Conservation (phyloP, 306 rosid genomes). For the Cucumis cinereus region DNA sequence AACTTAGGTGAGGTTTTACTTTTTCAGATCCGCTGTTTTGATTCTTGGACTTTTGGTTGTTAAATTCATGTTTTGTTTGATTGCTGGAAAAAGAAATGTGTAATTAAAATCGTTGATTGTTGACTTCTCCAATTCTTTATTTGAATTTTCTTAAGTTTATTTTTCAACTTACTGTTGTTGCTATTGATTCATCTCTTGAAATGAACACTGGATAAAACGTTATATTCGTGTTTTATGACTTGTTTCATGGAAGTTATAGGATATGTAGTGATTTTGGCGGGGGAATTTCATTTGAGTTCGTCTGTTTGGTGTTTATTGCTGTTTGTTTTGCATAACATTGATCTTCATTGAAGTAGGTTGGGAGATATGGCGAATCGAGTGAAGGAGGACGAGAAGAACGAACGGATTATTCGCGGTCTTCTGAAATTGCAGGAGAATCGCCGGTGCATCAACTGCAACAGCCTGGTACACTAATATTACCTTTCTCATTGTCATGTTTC, state of each 20-base stretch:
- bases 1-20: constrained; percentile 5
- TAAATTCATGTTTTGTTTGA: constrained; percentile 2
- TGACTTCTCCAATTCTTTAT: neutral
- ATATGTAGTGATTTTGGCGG: neutral
- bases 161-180: neutral
- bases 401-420: constrained; percentile 76
- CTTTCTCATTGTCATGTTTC: neutral
- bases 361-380: constrained; percentile 56
- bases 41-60: neutral
- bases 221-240: neutral
- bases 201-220: neutral
- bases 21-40: constrained; percentile 33
- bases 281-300: neutral
- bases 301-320: constrained; percentile 4
- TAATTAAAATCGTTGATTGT: neutral
- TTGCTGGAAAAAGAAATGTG: constrained; percentile 12
- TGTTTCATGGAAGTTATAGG: neutral
- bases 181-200: neutral
- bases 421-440: constrained; percentile 70
- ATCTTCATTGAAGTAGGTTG: constrained; percentile 21
- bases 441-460: constrained; percentile 85
- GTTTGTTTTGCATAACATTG: constrained; percentile 13
- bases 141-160: neutral
- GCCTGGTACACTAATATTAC: constrained; percentile 42
- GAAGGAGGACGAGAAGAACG: constrained; percentile 84